These are phyloP conservation scores for Cutaneotrichosporon cavernicola DNA, from an alignment of 1,284 basidiomycete species.

Conservation along the genomic window DNA sequence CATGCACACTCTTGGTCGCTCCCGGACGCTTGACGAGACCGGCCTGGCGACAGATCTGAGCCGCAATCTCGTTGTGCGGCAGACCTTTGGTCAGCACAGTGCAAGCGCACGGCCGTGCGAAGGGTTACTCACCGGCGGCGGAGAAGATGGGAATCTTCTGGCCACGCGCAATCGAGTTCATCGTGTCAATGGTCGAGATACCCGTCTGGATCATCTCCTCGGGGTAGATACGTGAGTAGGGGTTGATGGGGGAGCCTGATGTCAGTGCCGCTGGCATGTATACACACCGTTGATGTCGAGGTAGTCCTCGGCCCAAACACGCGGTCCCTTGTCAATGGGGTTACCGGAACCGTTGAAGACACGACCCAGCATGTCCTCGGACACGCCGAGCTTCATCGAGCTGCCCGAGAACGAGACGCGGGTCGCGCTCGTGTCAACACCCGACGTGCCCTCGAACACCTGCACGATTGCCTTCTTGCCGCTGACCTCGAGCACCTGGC, in stretches of 20 bases:
- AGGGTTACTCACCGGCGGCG: conserved; percentile 61
- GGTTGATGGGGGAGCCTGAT: conserved; percentile 95
- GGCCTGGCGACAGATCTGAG: conserved; percentile 99
- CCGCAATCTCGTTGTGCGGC: conserved; percentile 99
- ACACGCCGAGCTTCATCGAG: conserved; percentile 98
- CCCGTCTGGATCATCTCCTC: conserved; percentile 99
- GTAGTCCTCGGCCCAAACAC: conserved; percentile 99
- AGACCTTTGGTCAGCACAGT: conserved; percentile 60
- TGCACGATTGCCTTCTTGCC: conserved; percentile 99
- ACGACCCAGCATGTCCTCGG: conserved; percentile 99
- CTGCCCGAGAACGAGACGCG: conserved; percentile 98
- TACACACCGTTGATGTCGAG: conserved; percentile 93
- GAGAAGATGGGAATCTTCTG: conserved; percentile 99
- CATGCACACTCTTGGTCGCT: conserved; percentile 87
- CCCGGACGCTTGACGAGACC: conserved; percentile 88
- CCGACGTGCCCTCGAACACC: conserved; percentile 97
- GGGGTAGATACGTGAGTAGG: conserved; percentile 98
- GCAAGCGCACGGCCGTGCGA: conserved; percentile 3
- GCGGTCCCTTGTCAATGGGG: conserved; percentile 97
- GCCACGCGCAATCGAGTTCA: conserved; percentile 99
- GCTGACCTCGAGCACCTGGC: conserved; percentile 96
- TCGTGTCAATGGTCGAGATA: conserved; percentile 97
- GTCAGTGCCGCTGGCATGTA: conserved; percentile 16
- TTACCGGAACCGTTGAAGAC: conserved; percentile 99
- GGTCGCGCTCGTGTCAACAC: conserved; percentile 88